These are phyloP conservation scores for Hura crepitans DNA, from an alignment of 441 rosid species.

Conservation along the genomic window DNA sequence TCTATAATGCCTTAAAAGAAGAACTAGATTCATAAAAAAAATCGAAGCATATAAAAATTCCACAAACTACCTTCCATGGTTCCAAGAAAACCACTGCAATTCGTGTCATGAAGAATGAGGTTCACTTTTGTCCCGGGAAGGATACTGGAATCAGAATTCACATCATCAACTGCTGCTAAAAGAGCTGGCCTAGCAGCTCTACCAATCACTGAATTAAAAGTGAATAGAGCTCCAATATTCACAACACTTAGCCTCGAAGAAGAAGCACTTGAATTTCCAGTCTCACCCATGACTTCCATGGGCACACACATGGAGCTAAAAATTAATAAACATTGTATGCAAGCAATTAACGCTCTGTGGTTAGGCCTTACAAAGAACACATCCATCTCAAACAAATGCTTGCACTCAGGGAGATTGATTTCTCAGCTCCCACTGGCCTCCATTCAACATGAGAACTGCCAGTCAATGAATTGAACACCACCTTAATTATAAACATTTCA, in stretches of 20 bases:
- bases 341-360: conserved; percentile 18
- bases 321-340: conserved; percentile 31
- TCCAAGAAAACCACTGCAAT: conserved; percentile 85
- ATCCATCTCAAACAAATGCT: conserved; percentile 33
- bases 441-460: conserved; percentile 21
- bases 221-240: conserved; percentile 67
- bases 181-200: conserved; percentile 63
- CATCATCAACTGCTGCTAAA: conserved; percentile 64
- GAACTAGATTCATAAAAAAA: background rate
- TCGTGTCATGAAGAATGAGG: conserved; percentile 45
- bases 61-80: conserved; percentile 68
- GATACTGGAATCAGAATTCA: conserved; percentile 59
- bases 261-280: conserved; percentile 35
- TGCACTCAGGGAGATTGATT: conserved; percentile 20
- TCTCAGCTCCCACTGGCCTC: conserved; percentile 23
- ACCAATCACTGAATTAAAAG: conserved; percentile 69
- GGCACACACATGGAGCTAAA: conserved; percentile 38
- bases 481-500: background rate
- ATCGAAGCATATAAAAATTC: background rate
- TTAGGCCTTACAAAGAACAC: conserved; percentile 24
- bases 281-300: conserved; percentile 34
- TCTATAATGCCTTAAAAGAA: background rate
- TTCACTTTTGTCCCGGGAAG: conserved; percentile 52
- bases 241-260: conserved; percentile 46
- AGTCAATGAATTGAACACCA: background rate